A percentile compares a stretch with the other conserved stretches of the same genome.
phyloP scores from a whole-genome alignment of 2,329 filamentous ascomycete genomes.

The Penicillium hordei region DNA sequence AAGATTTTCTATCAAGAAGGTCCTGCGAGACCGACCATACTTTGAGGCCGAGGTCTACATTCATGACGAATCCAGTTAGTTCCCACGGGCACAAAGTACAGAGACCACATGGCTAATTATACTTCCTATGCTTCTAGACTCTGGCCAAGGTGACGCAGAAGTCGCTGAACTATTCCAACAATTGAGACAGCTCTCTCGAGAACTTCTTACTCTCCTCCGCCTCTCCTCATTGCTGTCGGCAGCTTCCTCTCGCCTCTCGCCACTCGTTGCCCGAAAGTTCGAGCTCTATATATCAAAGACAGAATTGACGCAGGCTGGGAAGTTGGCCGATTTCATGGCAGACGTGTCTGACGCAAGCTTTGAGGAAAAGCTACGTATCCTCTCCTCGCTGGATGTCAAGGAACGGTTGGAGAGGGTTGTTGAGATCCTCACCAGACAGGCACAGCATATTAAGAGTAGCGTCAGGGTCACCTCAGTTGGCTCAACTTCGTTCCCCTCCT shows the following conservation, averaged over 20 bases:
- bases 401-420: conserved; percentile 78
- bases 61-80: conserved; percentile 67
- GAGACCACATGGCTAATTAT: conserved; percentile 7
- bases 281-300: conserved; percentile 85
- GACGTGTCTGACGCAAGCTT: conserved; percentile 84
- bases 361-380: conserved; percentile 84
- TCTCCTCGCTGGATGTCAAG: conserved; percentile 77
- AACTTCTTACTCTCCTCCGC: conserved; percentile 79
- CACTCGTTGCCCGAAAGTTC: conserved; percentile 79
- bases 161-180: conserved; percentile 71
- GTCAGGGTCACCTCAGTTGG: conserved; percentile 80
- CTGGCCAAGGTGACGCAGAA: conserved; percentile 58
- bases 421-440: conserved; percentile 78
- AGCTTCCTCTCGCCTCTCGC: conserved; percentile 68
- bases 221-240: conserved; percentile 81
- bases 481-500: conserved; percentile 62
- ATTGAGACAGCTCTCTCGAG: conserved; percentile 79
- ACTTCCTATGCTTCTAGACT: conserved; percentile 25
- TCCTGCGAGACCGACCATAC: conserved; percentile 76
- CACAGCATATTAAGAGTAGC: conserved; percentile 79
- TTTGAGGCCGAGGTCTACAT: conserved; percentile 78
- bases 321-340: conserved; percentile 93
- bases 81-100: not conserved
- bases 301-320: conserved; percentile 75
- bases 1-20: conserved; percentile 71